A percentile compares a stretch with the other conserved stretches of the same genome.
These are phyloP conservation scores for Nyssa sinensis DNA, from an alignment of 148 eudicot genomes.

Conservation along the genomic window DNA sequence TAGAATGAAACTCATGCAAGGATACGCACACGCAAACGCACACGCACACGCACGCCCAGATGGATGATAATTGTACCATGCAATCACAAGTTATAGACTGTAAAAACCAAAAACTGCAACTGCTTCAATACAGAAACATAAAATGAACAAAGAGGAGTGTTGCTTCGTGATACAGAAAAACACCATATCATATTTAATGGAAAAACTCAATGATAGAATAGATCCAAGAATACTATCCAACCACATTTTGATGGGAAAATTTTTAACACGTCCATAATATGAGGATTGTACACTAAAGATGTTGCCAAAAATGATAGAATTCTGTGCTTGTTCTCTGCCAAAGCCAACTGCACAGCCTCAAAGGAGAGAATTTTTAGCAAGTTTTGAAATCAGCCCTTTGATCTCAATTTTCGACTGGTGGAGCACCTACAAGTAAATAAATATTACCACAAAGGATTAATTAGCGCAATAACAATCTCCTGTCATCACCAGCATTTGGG, in stretches of 20 bases:
- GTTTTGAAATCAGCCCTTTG: background rate
- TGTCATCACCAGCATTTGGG: background rate
- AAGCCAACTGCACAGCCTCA: constrained; percentile 3
- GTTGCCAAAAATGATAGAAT: constrained; percentile 29
- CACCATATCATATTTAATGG: background rate
- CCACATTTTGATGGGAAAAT: constrained; percentile 41
- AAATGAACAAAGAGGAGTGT: too few relatives aligned
- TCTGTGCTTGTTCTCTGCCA: constrained; percentile 17
- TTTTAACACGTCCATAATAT: constrained; percentile 37
- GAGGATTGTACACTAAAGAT: constrained; percentile 27
- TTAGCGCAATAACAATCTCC: constrained; percentile 5
- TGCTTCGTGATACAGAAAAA: too few relatives aligned
- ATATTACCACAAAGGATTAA: constrained; percentile 1
- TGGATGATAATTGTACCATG: too few relatives aligned
- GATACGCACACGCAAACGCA: too few relatives aligned
- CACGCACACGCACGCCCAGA: too few relatives aligned
- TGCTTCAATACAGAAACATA: too few relatives aligned
- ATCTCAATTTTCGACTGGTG: constrained; percentile 18
- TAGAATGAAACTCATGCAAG: too few relatives aligned
- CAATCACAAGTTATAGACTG: too few relatives aligned
- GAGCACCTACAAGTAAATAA: too few relatives aligned
- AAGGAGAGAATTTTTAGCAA: background rate
- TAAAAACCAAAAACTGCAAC: too few relatives aligned
- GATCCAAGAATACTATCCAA: constrained; percentile 11
- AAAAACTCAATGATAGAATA: constrained; percentile 1